Evolutionary conservation across 106 monocot genomes (phyloP), one percentile per base, ranked within the genome.

Genomic region (Chionographis japonica): DNA sequence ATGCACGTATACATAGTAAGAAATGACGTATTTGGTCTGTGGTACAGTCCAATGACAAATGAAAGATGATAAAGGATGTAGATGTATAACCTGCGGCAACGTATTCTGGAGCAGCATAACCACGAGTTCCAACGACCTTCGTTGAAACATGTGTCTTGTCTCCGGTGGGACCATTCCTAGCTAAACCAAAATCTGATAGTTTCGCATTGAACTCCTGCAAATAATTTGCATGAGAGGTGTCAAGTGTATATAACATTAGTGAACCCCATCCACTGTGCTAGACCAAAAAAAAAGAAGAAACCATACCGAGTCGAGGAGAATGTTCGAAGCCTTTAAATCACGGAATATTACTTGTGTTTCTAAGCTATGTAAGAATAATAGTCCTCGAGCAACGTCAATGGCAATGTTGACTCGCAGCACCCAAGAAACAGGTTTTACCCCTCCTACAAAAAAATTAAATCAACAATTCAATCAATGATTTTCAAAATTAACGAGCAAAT

Each of bases 41-140:
- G 9, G 46, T 0, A 10, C 46, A 46, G 9, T 46, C 46, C 9
- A 46, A 46, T 10, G 46, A 27, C 9, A 46, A 5, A 46, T 10
- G 0, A 46, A 46, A 46, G 46, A 6, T 46, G 46, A 46, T 0
- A 46, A 46, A 6, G 46, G 46, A 46, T 46, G 46, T 46, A 37
- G 37, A 13, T 17, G 12, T 4, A 43, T 63, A 55, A 94, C 90
- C 95, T 74, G 91, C 86, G 14, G 88, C 88, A 39, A 95, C 51
- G 40, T 95, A 95, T 77, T 95, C 95, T 3, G 95, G 95, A 55
- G 95, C 95, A 57, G 95, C 91, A 68, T 95, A 95, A 18, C 95
- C 91, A 0, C 85, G 80, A 37, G 95, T 95, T 50, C 95, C 95
- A 3, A 95, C 59, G 11, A 95, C 77, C 56, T 81, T 76, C 14